A percentile compares a stretch with the other conserved stretches of the same genome.
Evolutionary conservation across 306 rosid genomes (phyloP).

Genomic region (Trifolium repens): DNA sequence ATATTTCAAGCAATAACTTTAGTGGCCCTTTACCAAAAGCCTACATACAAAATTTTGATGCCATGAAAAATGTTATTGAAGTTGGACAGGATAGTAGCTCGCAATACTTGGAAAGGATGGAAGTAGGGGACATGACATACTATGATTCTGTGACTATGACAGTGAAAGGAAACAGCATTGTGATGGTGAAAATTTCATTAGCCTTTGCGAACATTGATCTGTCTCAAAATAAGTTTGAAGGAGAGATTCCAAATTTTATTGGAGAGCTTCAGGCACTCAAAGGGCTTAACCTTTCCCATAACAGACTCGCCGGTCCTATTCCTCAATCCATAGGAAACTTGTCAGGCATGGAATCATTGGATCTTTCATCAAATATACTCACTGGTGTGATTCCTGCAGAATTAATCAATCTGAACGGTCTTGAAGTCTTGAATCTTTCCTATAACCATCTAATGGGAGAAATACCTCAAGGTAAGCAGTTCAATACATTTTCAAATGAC

Average conservation of each 20-base stretch:
- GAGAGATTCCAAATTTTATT: slow-evolving; percentile 44
- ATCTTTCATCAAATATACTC: slow-evolving; percentile 48
- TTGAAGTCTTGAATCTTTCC: slow-evolving; percentile 37
- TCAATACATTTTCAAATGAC: slow-evolving; percentile 41
- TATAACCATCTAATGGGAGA: slow-evolving; percentile 40
- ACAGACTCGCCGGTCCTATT: slow-evolving; percentile 40
- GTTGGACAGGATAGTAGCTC: neutral
- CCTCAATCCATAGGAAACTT: neutral
- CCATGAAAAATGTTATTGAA: neutral
- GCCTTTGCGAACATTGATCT: slow-evolving; percentile 35
- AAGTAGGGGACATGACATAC: neutral
- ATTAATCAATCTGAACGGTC: slow-evolving; percentile 30
- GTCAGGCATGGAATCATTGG: slow-evolving; percentile 43
- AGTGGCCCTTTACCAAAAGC: neutral
- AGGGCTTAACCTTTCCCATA: slow-evolving; percentile 48
- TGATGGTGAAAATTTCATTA: neutral
- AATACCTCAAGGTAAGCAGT: slow-evolving; percentile 50
- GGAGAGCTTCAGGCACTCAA: slow-evolving; percentile 34
- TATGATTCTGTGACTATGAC: slow-evolving; percentile 2
- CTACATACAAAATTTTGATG: neutral
- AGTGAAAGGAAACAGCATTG: neutral
- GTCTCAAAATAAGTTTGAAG: slow-evolving; percentile 12
- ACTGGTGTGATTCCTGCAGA: slow-evolving; percentile 38
- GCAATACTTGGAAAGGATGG: neutral
- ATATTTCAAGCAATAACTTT: slow-evolving; percentile 46